Evolutionary conservation across 208 protist genomes (phyloP).

Genomic region (Acanthamoeba sp.): DNA sequence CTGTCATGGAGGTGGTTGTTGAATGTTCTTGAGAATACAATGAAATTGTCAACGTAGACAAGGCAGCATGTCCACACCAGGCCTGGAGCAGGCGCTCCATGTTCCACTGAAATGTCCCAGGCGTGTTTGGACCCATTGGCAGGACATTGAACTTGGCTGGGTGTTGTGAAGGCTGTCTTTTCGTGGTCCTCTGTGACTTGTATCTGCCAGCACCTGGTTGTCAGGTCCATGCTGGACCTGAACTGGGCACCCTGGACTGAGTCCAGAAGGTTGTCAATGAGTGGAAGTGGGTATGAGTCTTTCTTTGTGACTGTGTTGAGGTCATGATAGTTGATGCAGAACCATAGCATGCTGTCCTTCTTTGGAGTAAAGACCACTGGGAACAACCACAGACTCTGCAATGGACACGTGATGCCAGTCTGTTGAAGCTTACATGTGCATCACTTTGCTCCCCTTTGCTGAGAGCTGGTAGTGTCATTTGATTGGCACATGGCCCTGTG

Average conservation of each 20-base stretch:
- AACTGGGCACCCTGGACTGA: not conserved
- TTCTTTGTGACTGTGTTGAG: not conserved
- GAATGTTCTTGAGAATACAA: slow-evolving; percentile 58
- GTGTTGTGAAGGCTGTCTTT: no score
- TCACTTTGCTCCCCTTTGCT: not conserved
- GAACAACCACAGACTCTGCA: not conserved
- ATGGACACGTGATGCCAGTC: not conserved
- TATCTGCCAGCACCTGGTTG: slow-evolving; percentile 48
- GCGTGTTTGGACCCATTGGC: no score
- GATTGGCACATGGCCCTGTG: not conserved
- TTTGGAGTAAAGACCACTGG: not conserved
- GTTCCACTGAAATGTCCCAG: slow-evolving; percentile 47
- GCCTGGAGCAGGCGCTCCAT: slow-evolving; percentile 51
- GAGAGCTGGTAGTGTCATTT: not conserved
- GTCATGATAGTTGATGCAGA: not conserved
- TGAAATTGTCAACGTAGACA: slow-evolving; percentile 70
- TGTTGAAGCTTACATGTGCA: not conserved
- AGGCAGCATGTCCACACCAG: not conserved
- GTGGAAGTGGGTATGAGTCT: not conserved
- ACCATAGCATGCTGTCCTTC: not conserved
- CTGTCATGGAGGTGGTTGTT: slow-evolving; percentile 60
- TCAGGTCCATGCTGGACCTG: slow-evolving; percentile 5
- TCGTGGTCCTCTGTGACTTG: no score
- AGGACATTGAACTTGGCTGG: no score
- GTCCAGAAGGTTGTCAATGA: not conserved